Base-by-base conservation (phyloP, 108 stramenopile genomes). In the Cyclotella sp. region DNA sequence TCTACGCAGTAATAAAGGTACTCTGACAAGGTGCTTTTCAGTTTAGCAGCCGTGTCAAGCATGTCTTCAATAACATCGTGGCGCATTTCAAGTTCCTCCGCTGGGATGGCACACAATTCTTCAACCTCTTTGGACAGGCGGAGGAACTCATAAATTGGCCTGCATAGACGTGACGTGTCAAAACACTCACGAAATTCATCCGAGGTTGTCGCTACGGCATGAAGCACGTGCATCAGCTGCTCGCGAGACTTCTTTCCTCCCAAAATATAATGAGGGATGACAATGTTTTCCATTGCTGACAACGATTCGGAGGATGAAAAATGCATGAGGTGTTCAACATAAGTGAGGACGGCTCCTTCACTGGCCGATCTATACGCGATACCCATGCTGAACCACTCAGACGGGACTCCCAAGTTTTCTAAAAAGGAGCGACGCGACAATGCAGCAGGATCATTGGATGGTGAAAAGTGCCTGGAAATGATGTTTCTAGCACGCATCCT, bases 231-330 rank as follows among this genome's bases (percentile, higher is more conserved):
- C 69, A 40, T 57, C 49, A 82, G 34, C 55, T 75, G 66, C 13
- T 45, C 55, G 47, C 54, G 46, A 3, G 63, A 45, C 9, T 75
- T 45, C 58, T 63, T 62, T n/a, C 79, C 79, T 63, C 62, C 79
- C 43, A 93, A 89, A 27, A 93, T 76, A 52, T 88, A 76, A 52
- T 86, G 84, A 13, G 92, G 90, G 13, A 93, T 68, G 18, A 89
- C 24, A n/a, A 77, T 65, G 27, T 65, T 70, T 62, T 91, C 90
- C 22, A 91, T 57, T 10, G 76, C 76, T 19, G 58, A 42, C 39
- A 75, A 45, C 16, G 88, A 82, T 16, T 85, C 71, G 14, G 60
- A 43, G 9, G 57, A 57, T 13, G 84, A 78, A 40, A 82, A 72
- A 9, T 66, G 53, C 57, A 85, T 65, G 7, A 85, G 74, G 63